A percentile compares a stretch with the other conserved stretches of the same genome.
Evolutionary conservation across 768 basidiomycete species (phyloP).

Genomic region (Boletus barrowsii): DNA sequence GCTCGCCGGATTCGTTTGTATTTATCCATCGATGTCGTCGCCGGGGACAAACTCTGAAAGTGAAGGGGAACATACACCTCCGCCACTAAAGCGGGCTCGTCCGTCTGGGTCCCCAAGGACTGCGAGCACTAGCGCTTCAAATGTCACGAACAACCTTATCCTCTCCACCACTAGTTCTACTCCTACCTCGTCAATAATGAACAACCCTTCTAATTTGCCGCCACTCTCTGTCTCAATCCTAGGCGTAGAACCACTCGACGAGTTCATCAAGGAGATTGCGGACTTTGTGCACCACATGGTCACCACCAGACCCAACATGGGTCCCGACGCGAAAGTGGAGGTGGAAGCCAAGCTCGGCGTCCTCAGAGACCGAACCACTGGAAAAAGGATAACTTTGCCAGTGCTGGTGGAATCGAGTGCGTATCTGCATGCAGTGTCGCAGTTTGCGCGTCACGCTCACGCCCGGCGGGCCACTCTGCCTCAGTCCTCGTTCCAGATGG

Average conservation of each 20-base stretch:
- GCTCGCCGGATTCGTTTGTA: not conserved
- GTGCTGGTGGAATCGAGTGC: slow-evolving; percentile 82
- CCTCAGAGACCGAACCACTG: slow-evolving; percentile 54
- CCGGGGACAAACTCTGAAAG: slow-evolving; percentile 29
- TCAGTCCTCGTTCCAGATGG: slow-evolving; percentile 67
- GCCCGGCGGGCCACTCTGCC: not conserved
- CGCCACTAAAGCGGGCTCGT: slow-evolving; percentile 39
- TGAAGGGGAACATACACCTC: slow-evolving; percentile 24
- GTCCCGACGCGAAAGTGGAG: slow-evolving; percentile 56
- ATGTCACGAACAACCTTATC: slow-evolving; percentile 19
- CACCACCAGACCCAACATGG: slow-evolving; percentile 50
- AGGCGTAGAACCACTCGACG: slow-evolving; percentile 87
- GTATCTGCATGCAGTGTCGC: slow-evolving; percentile 26
- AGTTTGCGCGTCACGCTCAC: slow-evolving; percentile 1
- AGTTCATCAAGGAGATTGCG: slow-evolving; percentile 88
- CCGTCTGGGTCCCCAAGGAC: slow-evolving; percentile 30
- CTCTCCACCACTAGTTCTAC: slow-evolving; percentile 8
- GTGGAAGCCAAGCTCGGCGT: slow-evolving; percentile 90
- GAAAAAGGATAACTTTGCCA: slow-evolving; percentile 63
- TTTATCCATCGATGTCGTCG: slow-evolving; percentile 23
- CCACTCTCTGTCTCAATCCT: slow-evolving; percentile 79
- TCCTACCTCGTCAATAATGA: slow-evolving; percentile 21
- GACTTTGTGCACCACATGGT: slow-evolving; percentile 83
- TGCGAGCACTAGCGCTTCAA: slow-evolving; percentile 18
- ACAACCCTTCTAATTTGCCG: slow-evolving; percentile 39